Conservation (phyloP, 345 rosid genomes). For the Cardamine chenopodiifolia region DNA sequence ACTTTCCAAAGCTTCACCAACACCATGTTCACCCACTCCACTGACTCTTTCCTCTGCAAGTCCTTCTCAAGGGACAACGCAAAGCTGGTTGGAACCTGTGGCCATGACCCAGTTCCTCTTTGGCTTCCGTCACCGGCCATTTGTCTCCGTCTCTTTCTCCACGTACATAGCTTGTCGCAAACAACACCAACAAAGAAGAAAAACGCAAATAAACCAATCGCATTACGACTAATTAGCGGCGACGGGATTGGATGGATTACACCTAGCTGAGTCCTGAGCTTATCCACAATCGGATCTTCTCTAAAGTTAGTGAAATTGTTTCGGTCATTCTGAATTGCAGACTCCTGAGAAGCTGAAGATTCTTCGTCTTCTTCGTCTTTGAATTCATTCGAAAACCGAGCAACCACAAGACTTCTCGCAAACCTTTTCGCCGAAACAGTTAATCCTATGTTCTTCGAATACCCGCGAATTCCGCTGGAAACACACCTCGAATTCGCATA, state of each 20-base stretch:
- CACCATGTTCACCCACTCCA: conserved; percentile 99
- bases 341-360: conserved; percentile 38
- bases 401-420: conserved; percentile 45
- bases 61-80: conserved; percentile 87
- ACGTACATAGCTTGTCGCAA: conserved; percentile 86
- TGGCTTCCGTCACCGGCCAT: conserved; percentile 38
- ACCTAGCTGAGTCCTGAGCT: conserved; percentile 88
- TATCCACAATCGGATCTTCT: conserved; percentile 87
- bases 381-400: conserved; percentile 58
- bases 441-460: conserved; percentile 42
- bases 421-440: conserved; percentile 44
- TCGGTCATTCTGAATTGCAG: conserved; percentile 49
- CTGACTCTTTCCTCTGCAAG: conserved; percentile 94
- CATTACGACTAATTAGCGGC: conserved; percentile 72
- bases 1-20: conserved; percentile 97
- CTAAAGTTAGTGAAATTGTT: conserved; percentile 58
- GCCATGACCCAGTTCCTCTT: conserved; percentile 59
- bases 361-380: conserved; percentile 41
- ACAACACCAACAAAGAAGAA: conserved; percentile 95
- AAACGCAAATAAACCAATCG: conserved; percentile 67
- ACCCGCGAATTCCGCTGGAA: conserved; percentile 47
- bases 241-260: conserved; percentile 89
- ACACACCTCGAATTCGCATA: conserved; percentile 42
- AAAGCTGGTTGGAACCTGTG: conserved; percentile 87
- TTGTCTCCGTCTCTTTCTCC: conserved; percentile 54